Conservation (phyloP, 176 grass and related monocot genomes). For the Sorghum bicolor region DNA sequence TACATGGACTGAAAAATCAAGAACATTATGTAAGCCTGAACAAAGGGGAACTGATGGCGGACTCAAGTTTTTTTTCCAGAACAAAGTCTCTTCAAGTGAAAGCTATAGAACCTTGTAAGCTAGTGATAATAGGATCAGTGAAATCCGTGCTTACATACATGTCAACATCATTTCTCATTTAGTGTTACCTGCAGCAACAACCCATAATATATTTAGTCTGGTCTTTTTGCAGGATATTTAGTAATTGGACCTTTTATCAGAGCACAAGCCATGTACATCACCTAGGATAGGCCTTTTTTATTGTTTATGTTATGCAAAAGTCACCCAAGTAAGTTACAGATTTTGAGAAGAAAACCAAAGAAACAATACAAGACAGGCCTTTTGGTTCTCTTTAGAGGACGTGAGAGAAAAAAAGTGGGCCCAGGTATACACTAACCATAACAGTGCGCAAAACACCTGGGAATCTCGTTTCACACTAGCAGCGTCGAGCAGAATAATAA, state of each 20-base stretch:
- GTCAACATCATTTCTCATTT: neutral
- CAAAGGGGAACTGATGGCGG: neutral
- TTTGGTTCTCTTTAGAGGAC: neutral
- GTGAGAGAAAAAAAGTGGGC: neutral
- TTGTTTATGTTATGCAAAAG: neutral
- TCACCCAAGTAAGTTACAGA: neutral
- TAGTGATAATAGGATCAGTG: neutral
- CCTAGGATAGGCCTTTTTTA: neutral
- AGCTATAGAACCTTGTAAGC: neutral
- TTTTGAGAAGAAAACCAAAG: neutral
- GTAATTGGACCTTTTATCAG: neutral
- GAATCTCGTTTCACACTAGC: neutral
- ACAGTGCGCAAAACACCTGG: neutral
- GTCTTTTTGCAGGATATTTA: neutral
- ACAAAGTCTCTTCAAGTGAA: neutral
- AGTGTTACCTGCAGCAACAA: neutral
- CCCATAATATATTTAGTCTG: neutral
- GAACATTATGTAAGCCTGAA: neutral
- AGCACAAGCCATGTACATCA: neutral
- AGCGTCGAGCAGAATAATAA: neutral
- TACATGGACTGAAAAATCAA: neutral
- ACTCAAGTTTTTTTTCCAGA: neutral
- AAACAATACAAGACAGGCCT: neutral
- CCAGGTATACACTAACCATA: neutral
- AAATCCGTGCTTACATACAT: neutral